Evolutionary conservation across 169 alveolate species (phyloP).

Genomic region (Plasmodium fragile): DNA sequence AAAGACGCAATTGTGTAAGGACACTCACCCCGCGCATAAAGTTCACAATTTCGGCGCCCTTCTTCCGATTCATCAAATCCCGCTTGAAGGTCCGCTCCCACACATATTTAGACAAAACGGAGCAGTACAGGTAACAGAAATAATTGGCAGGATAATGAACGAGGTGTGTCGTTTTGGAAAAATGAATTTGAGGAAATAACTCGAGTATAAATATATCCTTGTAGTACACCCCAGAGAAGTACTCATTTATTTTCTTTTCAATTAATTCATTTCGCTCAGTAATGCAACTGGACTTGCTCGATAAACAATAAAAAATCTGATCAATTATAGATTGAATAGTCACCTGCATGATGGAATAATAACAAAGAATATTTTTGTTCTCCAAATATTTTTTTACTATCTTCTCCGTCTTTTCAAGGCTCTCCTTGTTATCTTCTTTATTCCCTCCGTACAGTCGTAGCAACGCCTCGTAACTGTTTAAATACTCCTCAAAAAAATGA

Average conservation of each 20-base stretch:
- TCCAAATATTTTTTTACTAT: slow-evolving; percentile 9
- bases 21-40: slow-evolving; percentile 54
- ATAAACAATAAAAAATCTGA: slow-evolving; percentile 62
- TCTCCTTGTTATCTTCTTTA: neutral
- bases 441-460: slow-evolving; percentile 9
- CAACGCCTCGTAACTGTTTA: slow-evolving; percentile 51
- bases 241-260: slow-evolving; percentile 55
- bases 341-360: slow-evolving; percentile 41
- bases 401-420: neutral
- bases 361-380: slow-evolving; percentile 65
- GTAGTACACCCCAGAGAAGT: slow-evolving; percentile 45
- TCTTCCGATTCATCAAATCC: neutral
- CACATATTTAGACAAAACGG: slow-evolving; percentile 50
- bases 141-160: slow-evolving; percentile 86
- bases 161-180: slow-evolving; percentile 84
- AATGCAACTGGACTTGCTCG: slow-evolving; percentile 24
- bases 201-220: slow-evolving; percentile 60
- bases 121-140: slow-evolving; percentile 82
- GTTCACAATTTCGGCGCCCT: slow-evolving; percentile 20
- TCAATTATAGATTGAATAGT: slow-evolving; percentile 74
- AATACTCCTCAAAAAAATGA: slow-evolving; percentile 83
- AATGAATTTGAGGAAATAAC: slow-evolving; percentile 74
- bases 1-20: neutral
- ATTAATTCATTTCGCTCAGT: slow-evolving; percentile 38
- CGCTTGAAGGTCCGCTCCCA: slow-evolving; percentile 58